A percentile compares a stretch with the other conserved stretches of the same genome.
phyloP scores from a whole-genome alignment of 495 filamentous ascomycete species.

The Penicillium silybi region DNA sequence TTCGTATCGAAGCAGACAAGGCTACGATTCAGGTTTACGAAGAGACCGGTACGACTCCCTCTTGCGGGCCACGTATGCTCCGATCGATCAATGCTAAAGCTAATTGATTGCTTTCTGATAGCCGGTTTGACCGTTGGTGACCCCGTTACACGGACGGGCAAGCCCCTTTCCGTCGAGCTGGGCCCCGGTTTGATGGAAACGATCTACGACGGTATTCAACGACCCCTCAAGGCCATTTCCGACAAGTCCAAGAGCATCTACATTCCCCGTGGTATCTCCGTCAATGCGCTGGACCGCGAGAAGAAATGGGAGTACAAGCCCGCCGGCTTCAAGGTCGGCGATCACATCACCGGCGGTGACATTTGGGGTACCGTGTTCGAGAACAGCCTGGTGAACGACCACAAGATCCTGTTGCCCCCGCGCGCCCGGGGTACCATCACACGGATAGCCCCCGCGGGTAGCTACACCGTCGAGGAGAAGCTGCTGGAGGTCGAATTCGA shows the following conservation, averaged over 20 bases:
- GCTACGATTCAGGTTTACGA: conserved; percentile 98
- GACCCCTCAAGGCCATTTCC: conserved; percentile 82
- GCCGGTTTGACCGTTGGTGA: conserved; percentile 96
- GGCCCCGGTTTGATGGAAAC: conserved; percentile 97
- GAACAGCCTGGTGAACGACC: conserved; percentile 91
- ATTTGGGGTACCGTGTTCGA: conserved; percentile 92
- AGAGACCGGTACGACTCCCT: conserved; percentile 71
- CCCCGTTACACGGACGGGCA: conserved; percentile 83
- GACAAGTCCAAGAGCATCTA: conserved; percentile 80
- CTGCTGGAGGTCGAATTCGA: conserved; percentile 96
- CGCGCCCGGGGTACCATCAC: conserved; percentile 89
- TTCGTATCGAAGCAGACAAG: conserved; percentile 92
- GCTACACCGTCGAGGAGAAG: conserved; percentile 91
- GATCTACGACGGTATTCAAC: conserved; percentile 98
- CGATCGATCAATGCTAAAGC: conserved; percentile 14
- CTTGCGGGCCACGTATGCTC: conserved; percentile 7
- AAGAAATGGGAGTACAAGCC: conserved; percentile 96
- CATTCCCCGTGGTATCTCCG: conserved; percentile 91
- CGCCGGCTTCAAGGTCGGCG: conserved; percentile 78
- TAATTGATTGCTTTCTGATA: conserved; percentile 27
- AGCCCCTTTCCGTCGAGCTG: conserved; percentile 94
- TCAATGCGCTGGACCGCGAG: conserved; percentile 80
- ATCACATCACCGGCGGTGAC: conserved; percentile 94
- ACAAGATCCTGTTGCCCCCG: conserved; percentile 94
- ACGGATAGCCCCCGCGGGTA: conserved; percentile 78